Evolutionary conservation across 169 alveolate species (phyloP).

Genomic region (Theileria luwenshuni): DNA sequence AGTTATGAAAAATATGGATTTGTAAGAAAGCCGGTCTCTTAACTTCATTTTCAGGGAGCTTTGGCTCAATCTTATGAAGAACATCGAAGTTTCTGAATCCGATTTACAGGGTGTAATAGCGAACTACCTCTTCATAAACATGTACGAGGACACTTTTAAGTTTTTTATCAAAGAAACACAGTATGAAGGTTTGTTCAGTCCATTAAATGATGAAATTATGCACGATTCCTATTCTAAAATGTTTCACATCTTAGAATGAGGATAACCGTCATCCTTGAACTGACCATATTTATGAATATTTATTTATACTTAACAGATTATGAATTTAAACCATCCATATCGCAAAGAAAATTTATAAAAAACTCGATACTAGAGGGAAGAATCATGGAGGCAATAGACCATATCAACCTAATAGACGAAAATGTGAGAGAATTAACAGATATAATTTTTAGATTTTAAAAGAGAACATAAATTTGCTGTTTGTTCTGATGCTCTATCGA

Average conservation of each 20-base stretch:
- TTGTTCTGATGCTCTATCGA: conserved; percentile 25
- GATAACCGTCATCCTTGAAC: conserved; percentile 24
- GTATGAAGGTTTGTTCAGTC: conserved; percentile 32
- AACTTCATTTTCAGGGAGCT: conserved; percentile 11
- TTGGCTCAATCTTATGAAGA: conserved; percentile 9
- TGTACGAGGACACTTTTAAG: conserved; percentile 51
- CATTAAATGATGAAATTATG: background rate
- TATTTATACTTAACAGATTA: conserved; percentile 13
- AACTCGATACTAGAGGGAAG: conserved; percentile 51
- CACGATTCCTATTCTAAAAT: background rate
- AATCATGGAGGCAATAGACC: conserved; percentile 34
- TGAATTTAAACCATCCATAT: conserved; percentile 49
- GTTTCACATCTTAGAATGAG: background rate
- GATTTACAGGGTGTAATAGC: conserved; percentile 45
- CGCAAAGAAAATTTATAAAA: conserved; percentile 35
- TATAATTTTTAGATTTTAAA: conserved; percentile 29
- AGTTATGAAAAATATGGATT: conserved; percentile 26
- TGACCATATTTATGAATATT: conserved; percentile 7
- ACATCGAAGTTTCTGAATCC: conserved; percentile 31
- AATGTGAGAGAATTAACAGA: background rate
- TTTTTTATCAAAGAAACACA: conserved; percentile 48
- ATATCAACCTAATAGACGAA: conserved; percentile 34
- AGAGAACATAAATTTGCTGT: conserved; percentile 36
- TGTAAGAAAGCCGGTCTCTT: conserved; percentile 18
- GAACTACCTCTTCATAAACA: conserved; percentile 54